Conservation (phyloP, 1,284 basidiomycete genomes). For the Golubevia pallescens region DNA sequence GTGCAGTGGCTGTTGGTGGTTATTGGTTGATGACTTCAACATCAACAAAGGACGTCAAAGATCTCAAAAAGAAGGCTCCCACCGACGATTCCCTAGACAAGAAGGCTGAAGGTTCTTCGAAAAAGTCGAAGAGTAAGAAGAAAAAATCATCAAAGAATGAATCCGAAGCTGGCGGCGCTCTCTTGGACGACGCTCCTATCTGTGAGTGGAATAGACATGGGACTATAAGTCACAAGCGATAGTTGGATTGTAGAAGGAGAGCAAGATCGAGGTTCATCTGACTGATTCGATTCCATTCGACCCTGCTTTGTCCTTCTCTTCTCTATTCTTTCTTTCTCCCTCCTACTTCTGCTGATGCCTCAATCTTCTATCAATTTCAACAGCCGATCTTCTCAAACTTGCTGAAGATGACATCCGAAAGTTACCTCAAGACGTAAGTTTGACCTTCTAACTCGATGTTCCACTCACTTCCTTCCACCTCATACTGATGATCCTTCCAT, state of each 20-base stretch:
- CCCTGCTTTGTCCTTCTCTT: no score
- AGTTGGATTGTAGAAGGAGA: no score
- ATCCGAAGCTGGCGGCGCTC: background rate
- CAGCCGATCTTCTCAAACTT: slow-evolving; percentile 30
- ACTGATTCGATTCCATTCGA: no score
- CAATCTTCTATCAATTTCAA: no score
- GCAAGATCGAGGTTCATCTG: no score
- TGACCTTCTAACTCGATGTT: background rate
- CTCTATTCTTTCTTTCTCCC: no score
- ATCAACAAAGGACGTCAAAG: background rate
- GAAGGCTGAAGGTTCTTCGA: background rate
- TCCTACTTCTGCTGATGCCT: no score
- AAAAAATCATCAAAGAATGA: background rate
- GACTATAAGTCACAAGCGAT: no score
- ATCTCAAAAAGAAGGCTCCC: background rate
- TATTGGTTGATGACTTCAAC: background rate
- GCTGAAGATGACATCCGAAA: slow-evolving; percentile 44
- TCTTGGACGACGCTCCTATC: background rate
- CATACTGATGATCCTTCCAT: background rate
- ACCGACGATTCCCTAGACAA: background rate
- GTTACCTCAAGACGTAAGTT: slow-evolving; percentile 35
- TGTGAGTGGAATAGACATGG: background rate
- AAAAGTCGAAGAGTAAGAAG: background rate
- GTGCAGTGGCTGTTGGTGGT: background rate
- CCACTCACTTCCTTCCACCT: background rate